Conservation (phyloP, 2,329 filamentous ascomycete species). For the Verticillium dahliae region DNA sequence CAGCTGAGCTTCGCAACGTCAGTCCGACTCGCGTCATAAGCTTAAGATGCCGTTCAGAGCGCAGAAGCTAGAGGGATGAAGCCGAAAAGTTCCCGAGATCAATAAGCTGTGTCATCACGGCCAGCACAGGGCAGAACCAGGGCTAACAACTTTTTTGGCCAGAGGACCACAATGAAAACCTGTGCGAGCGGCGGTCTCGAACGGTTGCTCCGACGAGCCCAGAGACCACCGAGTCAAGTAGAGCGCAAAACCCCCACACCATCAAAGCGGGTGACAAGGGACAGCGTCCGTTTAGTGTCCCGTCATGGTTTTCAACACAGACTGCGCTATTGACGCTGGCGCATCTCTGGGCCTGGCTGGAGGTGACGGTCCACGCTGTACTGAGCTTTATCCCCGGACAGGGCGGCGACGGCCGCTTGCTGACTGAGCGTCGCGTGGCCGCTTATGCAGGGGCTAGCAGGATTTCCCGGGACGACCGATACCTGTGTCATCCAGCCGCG, state of each 20-base stretch:
- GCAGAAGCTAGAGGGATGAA: background rate
- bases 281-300: background rate
- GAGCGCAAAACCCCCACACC: background rate
- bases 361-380: background rate
- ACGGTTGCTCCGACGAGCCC: background rate
- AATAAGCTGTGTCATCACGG: background rate
- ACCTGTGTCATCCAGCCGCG: background rate
- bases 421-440: background rate
- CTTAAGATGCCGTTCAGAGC: background rate
- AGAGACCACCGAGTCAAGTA: background rate
- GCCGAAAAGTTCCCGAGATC: background rate
- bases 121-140: background rate
- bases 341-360: background rate
- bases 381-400: background rate
- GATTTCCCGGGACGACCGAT: background rate
- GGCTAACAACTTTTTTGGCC: background rate
- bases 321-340: background rate
- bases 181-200: background rate
- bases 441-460: background rate
- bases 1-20: background rate
- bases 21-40: background rate
- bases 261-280: background rate
- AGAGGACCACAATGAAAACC: background rate
- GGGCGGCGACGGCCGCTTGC: background rate
- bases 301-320: background rate